Conservation (phyloP, 202 grass and related monocot species). For the Carex sylvatica region DNA sequence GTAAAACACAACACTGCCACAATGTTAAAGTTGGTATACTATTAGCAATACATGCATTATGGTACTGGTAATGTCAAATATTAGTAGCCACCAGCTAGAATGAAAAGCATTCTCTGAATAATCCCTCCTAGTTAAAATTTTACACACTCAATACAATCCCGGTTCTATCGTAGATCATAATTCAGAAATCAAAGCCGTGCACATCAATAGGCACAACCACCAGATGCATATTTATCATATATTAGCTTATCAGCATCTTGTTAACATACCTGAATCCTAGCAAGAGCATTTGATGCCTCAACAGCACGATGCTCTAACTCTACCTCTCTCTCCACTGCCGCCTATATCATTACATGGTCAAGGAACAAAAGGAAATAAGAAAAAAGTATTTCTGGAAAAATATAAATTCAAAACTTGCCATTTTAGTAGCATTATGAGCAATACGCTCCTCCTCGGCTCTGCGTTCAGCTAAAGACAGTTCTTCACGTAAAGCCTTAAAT, state of each 20-base stretch:
- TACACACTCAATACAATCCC: not conserved
- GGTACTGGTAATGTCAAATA: not conserved
- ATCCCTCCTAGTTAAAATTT: constrained; percentile 2
- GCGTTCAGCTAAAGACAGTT: constrained; percentile 75
- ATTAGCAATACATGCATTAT: not conserved
- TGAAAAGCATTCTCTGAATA: not conserved
- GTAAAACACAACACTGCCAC: not conserved
- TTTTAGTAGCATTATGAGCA: constrained; percentile 97
- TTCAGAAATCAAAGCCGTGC: not conserved
- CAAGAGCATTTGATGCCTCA: constrained; percentile 97
- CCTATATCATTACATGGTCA: constrained; percentile 49
- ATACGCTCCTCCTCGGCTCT: constrained; percentile 96
- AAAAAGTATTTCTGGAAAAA: constrained; percentile 7
- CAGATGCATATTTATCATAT: constrained; percentile 5
- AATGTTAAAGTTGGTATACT: constrained; percentile 6
- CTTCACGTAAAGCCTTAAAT: constrained; percentile 86
- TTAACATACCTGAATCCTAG: constrained; percentile 95
- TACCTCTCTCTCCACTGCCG: constrained; percentile 96
- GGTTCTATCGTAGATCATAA: not conserved
- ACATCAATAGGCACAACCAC: not conserved
- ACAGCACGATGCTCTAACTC: constrained; percentile 97
- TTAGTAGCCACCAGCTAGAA: not conserved
- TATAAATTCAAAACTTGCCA: constrained; percentile 48
- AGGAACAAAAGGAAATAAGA: constrained; percentile 28
- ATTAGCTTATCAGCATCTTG: constrained; percentile 39